Evolutionary conservation across 257 asterid genomes (phyloP), one percentile per base, ranked within the genome.

Genomic region (Cordia subcordata): DNA sequence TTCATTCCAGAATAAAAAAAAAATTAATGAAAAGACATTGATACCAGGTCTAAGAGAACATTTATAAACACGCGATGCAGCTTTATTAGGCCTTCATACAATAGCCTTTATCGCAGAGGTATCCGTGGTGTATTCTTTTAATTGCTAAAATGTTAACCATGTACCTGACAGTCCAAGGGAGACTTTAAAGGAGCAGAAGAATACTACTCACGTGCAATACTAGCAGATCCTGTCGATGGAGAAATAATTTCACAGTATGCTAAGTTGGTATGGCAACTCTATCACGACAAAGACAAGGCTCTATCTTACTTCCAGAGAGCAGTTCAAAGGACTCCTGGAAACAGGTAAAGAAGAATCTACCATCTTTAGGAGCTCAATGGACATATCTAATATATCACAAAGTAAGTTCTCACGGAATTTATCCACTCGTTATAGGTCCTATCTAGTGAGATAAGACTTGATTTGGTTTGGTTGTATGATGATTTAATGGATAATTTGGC

Each of bases 171-270:
- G 99, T 45, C 66, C 27, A 80, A 73, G 74, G 95, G 94, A 61
- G 93, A 88, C 67, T 80, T 86, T 27, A 61, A 42, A n/a, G 76
- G 85, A 52, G 99, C 90, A 11, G 95, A 84, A 76, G 95, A 82
- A 63, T 81, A 76, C 60, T 86, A 81, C 60, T 75, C 79, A 0
- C 79, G 91, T 11, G 91, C 86, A 42, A 77, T 82, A 52, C 70
- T 74, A 23, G 77, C 72, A 13, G 94, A 88, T 68, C 95, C 95
- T 11, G 59, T 68, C 14, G 79, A 89, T 39, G 94, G 90, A 42
- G 85, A 80, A 75, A 56, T 66, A 37, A 81, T 78, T 56, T 78
- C 77, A 40, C 68, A 68, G 23, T 86, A 82, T 54, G 99, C 99
- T 23, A 67, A 64, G 55, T 33, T 92, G 68, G 66, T 81, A 49